Conservation (phyloP, 2,329 filamentous ascomycete species). For the Hansfordia pulvinata region DNA sequence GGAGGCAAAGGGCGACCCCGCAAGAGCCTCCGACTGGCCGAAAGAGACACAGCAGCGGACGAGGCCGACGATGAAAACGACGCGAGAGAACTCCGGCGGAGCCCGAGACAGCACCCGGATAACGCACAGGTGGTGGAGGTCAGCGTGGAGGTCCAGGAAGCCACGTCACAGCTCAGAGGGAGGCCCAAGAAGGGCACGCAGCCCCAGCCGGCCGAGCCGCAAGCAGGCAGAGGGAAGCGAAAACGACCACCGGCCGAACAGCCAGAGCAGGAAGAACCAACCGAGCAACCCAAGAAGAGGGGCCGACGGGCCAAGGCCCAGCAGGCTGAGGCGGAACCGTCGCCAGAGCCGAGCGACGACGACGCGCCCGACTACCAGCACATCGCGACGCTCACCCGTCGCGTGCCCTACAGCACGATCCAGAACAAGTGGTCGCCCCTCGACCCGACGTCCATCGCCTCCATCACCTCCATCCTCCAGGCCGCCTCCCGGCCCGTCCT, state of each 20-base stretch:
- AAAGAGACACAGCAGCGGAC: too few relatives aligned
- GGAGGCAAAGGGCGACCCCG: too few relatives aligned
- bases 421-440: slow-evolving; percentile 54
- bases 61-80: too few relatives aligned
- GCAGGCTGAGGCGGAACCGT: background rate
- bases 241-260: slow-evolving; percentile 12
- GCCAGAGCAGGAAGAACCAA: slow-evolving; percentile 3
- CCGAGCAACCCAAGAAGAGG: slow-evolving; percentile 6
- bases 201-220: slow-evolving; percentile 6
- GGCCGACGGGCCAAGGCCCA: slow-evolving; percentile 3
- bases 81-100: too few relatives aligned
- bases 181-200: slow-evolving; percentile 11
- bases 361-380: slow-evolving; percentile 28
- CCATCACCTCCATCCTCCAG: slow-evolving; percentile 40
- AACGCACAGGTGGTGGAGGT: too few relatives aligned
- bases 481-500: slow-evolving; percentile 50
- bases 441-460: slow-evolving; percentile 36
- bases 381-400: slow-evolving; percentile 33
- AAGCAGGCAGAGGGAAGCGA: slow-evolving; percentile 11
- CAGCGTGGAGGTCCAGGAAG: too few relatives aligned
- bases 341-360: slow-evolving; percentile 1
- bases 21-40: too few relatives aligned
- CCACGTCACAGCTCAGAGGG: too few relatives aligned
- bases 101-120: too few relatives aligned
- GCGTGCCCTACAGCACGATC: slow-evolving; percentile 49